A percentile compares a stretch with the other conserved stretches of the same genome.
Evolutionary conservation across 768 basidiomycete species (phyloP).

Genomic region (Pleurotus platypus): DNA sequence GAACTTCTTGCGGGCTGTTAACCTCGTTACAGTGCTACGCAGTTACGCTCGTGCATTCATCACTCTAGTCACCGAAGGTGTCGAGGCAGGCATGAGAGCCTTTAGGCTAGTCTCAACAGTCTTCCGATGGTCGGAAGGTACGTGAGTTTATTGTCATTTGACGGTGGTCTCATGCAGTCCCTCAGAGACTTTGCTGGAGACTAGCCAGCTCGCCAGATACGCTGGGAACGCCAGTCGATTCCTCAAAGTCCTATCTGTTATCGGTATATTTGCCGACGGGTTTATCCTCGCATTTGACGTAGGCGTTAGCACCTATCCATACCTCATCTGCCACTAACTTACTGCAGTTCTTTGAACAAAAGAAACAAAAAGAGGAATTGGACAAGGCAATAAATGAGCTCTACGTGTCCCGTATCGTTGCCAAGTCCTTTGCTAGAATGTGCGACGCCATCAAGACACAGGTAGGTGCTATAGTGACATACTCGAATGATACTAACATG

Average conservation of each 20-base stretch:
- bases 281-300: conserved; percentile 7
- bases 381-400: not conserved
- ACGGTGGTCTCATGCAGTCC: too few species aligned
- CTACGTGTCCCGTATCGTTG: conserved; percentile 1
- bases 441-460: conserved; percentile 6
- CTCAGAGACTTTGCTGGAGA: conserved; percentile 1
- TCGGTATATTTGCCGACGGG: conserved; percentile 4
- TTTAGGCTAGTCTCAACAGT: conserved; percentile 1
- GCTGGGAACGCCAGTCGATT: conserved; percentile 1
- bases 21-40: conserved; percentile 1
- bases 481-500: not conserved
- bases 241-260: not conserved
- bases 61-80: conserved; percentile 1
- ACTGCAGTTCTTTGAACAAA: conserved; percentile 4
- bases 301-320: not conserved
- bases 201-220: conserved; percentile 1
- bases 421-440: conserved; percentile 1
- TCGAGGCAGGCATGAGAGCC: not conserved
- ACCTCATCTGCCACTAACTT: not conserved
- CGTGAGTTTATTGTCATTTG: not conserved
- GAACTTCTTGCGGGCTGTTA: conserved; percentile 4
- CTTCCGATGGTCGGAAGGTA: conserved; percentile 3
- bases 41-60: conserved; percentile 5
- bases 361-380: conserved; percentile 1
- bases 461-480: not conserved